Evolutionary conservation across 768 basidiomycete genomes (phyloP), one percentile per base, ranked within the genome.

Genomic region (Termitomyces bulborhizus): DNA sequence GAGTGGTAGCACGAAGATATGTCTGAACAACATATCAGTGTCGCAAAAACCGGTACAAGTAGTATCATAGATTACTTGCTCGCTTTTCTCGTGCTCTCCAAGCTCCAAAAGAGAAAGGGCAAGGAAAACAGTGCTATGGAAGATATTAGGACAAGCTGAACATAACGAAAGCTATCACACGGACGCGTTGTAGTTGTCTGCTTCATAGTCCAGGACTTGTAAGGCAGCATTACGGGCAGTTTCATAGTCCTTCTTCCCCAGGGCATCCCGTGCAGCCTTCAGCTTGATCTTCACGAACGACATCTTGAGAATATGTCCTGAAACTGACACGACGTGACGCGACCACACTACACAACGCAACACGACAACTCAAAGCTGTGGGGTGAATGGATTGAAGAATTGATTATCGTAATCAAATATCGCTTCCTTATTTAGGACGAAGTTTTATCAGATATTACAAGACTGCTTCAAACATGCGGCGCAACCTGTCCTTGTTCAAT

Each of bases 151-250:
- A 24, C 16, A 32, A 4, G 9, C 26, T 32, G 24, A 21, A 40
- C 5, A n/a, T 52, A 6, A 27, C 42, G n/a, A 39, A 32, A 36
- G 24, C 18, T 16, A 40, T 42, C 29, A 45, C 43, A 78, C 87
- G 64, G 67, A 95, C 93, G 90, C 94, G 64, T 88, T 85, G 66
- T 96, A 96, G 64, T 93, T 93, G 42, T 83, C 80, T 1, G 86
- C 78, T 54, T 97, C 94, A 59, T 83, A 84, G 37, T 85, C 83
- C 16, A 92, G 71, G 8, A 85, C 84, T 58, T 83, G 78, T 42
- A 73, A 66, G 7, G 86, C 82, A n/a, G 84, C 79, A 59, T 85
- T 79, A 57, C 79, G 82, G 11, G 91, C 93, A 18, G 70, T 71
- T 4, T 73, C 66, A 61, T 81, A 93, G 57, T 95, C 85, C 65